These are phyloP conservation scores for Phytophthora crassamura DNA, from an alignment of 352 stramenopile species.

Conservation along the genomic window DNA sequence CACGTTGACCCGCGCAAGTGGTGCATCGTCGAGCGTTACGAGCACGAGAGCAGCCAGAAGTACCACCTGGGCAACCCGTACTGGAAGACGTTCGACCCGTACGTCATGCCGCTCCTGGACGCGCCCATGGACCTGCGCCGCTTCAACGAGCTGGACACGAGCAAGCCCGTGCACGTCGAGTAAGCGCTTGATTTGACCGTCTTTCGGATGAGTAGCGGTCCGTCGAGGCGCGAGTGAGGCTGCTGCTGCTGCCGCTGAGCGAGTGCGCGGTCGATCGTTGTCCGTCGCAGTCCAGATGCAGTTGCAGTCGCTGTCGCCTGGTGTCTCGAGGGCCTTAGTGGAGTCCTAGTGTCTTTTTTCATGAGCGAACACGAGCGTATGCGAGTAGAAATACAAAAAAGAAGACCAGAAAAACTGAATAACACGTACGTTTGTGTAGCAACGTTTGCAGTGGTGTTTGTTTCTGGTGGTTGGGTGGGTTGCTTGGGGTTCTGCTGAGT, in stretches of 20 bases:
- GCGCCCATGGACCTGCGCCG: constrained; percentile 36
- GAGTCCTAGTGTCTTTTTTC: constrained; percentile 3
- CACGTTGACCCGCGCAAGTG: constrained; percentile 42
- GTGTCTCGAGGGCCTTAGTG: constrained; percentile 1
- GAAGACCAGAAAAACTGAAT: background rate
- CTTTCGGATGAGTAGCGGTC: constrained; percentile 1
- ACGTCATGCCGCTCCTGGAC: constrained; percentile 39
- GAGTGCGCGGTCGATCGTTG: background rate
- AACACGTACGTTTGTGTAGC: constrained; percentile 13
- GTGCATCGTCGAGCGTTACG: constrained; percentile 47
- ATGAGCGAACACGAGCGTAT: constrained; percentile 7
- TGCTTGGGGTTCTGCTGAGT: background rate
- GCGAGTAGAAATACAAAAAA: background rate
- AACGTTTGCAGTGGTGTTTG: background rate
- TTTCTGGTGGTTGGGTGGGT: background rate
- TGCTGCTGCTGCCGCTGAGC: background rate
- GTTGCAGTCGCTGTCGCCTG: background rate
- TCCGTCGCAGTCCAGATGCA: background rate
- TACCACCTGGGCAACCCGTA: constrained; percentile 41
- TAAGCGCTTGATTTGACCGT: background rate
- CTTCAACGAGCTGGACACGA: constrained; percentile 48
- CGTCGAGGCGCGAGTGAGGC: background rate
- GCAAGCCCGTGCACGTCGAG: constrained; percentile 31
- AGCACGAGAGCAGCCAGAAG: constrained; percentile 41
- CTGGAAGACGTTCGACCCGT: constrained; percentile 39